Evolutionary conservation across 805 yeast species (phyloP), one percentile per base, ranked within the genome.

Genomic region (Wickerhamiella musiphila): DNA sequence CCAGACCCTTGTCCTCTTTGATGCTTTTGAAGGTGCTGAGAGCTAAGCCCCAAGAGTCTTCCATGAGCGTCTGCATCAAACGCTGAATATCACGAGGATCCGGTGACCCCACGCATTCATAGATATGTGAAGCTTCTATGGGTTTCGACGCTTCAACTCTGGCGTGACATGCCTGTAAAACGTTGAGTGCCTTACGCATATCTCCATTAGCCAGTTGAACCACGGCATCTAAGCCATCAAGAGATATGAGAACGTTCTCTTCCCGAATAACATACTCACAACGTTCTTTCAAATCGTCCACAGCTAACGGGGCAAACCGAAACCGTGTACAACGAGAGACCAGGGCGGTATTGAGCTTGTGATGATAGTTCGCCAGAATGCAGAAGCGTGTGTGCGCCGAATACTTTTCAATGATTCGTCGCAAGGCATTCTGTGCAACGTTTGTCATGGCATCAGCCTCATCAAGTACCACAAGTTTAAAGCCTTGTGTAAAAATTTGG

Each of bases 381-480:
- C 95, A 84, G 53, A 86, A 86, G 41, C 96, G 66, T n/a, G 94
- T 82, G 53, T 83, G 84, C 47, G 81, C 78, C 15, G 95, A 82
- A 51, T 83, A 86, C 49, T 78, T 82, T 51, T 86, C 96, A 51
- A 86, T 86, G 46, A 75, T 86, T 54, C 98, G 68, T 58, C 98
- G 70, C 41, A 90, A 62, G 1, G 98, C 98, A 34, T 83, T 70
- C 51, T 90, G 98, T 0, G 98, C 98, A 46, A 82, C 95, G 26
- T 81, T 68, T 7, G 98, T 90, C 95, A 90, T 90, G 9, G 94
- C 81, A 53, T 90, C 94, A 0, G 94, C 94, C 58, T 86, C 96
- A 57, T 86, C 96, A 37, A 86, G 59, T n/a, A 86, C 79, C 37
- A 86, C 76, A 45, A 86, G 60, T 49, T 86, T 86, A 64, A 83